Base-by-base conservation (phyloP, 1,139 yeast species). In the Taiozyma onychis region DNA sequence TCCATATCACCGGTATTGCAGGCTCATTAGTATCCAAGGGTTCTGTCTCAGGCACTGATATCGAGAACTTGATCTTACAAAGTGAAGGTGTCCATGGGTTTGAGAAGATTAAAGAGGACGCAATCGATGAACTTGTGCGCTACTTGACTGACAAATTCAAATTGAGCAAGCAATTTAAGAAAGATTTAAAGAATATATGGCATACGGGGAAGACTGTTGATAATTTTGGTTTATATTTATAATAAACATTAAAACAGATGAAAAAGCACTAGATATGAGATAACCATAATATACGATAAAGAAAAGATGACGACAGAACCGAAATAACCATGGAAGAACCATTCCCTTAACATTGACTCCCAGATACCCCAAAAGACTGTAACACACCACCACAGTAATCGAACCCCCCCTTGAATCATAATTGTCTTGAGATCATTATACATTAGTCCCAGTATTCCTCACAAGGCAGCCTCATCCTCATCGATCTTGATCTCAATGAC, bases 51-150 rank as follows among this genome's bases (percentile, higher is more conserved):
- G 44, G 41, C 1, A 50, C 28, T 26, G 32, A 47, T 18, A 46
- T 56, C 5, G 24, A 37, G 2, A 44, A 46, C 1, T 57, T 80
- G 13, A 70, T 73, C 0, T 64, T 78, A 52, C 73, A 78, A 55
- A 73, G 83, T 14, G 85, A 80, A 61, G 85, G 85, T 22, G 81
- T 77, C 44, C 69, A 77, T n/a, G 84, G 83, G 2, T 74, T 65
- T 55, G 85, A 80, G 54, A 77, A 72, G 53, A 59, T 71, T 26
- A 57, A 61, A 44, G 44, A 51, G 7, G 66, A 63, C 28, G 55
- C 62, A 3, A 47, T 63, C 16, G 47, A 54, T 6, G 63, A 58
- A 44, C 32, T 59, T 18, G 54, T 54, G 1, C 26, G 39, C 9
- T 58, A 58, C 13, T 39, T 66, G n/a, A 49, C 46, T n/a, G 49